Evolutionary conservation across 495 filamentous ascomycete genomes (phyloP).

Genomic region (Elaphomyces granulatus): DNA sequence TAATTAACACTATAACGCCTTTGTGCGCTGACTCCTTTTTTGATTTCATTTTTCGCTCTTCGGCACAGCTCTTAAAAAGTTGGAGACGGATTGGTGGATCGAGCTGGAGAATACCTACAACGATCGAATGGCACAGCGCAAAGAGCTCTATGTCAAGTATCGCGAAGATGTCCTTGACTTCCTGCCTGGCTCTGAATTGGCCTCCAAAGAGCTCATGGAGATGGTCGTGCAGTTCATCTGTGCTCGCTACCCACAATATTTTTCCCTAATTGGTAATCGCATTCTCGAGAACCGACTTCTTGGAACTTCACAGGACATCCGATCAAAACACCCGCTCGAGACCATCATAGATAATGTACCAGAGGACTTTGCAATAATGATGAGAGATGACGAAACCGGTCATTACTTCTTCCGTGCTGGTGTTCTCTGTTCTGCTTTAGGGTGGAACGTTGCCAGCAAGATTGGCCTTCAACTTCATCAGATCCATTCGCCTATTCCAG

Average conservation of each 20-base stretch:
- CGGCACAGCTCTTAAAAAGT: conserved; percentile 53
- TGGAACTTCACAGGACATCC: conserved; percentile 45
- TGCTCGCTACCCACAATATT: conserved; percentile 67
- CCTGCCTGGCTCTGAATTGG: conserved; percentile 67
- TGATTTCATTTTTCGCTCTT: conserved; percentile 7
- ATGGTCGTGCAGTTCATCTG: conserved; percentile 69
- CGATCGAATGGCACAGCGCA: conserved; percentile 54
- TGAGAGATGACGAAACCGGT: conserved; percentile 57
- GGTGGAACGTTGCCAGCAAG: conserved; percentile 69
- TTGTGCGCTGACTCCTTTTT: no score
- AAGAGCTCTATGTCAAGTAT: conserved; percentile 49
- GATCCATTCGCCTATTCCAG: conserved; percentile 68
- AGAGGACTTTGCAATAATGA: conserved; percentile 74
- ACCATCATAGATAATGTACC: conserved; percentile 71
- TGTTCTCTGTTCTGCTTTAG: conserved; percentile 62
- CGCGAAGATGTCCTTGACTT: conserved; percentile 49
- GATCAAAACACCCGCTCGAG: conserved; percentile 50
- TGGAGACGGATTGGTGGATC: conserved; percentile 83
- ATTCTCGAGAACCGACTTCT: conserved; percentile 62
- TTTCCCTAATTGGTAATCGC: conserved; percentile 45
- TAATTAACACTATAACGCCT: no score
- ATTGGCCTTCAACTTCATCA: conserved; percentile 56
- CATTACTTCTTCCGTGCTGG: conserved; percentile 67
- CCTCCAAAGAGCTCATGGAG: conserved; percentile 84
- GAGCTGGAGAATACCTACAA: conserved; percentile 72